These are phyloP conservation scores for Trametes polyzona DNA, from an alignment of 1,284 basidiomycete species.

Conservation along the genomic window DNA sequence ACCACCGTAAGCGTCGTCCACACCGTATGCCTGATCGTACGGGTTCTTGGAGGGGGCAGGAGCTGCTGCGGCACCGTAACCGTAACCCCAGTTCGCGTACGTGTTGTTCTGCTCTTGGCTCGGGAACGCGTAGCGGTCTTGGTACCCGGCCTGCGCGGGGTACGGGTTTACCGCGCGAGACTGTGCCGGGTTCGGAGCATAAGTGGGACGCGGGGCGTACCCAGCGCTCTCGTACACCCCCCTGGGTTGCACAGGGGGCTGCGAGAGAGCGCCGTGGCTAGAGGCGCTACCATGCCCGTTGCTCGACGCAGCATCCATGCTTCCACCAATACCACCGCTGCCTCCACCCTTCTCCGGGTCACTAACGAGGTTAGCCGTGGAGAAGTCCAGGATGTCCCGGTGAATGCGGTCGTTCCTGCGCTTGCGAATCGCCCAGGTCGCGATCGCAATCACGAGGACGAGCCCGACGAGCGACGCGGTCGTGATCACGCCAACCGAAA, in stretches of 20 bases:
- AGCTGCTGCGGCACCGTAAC: constrained; percentile 3
- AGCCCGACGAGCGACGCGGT: constrained; percentile 56
- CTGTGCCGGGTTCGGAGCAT: constrained; percentile 10
- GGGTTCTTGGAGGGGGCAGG: no score
- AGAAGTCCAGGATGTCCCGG: constrained; percentile 57
- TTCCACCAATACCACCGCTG: background rate
- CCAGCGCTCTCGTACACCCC: constrained; percentile 28
- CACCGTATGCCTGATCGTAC: constrained; percentile 22
- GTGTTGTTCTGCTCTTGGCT: constrained; percentile 16
- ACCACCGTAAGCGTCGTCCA: constrained; percentile 14
- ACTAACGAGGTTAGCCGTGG: constrained; percentile 42
- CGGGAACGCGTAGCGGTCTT: constrained; percentile 14
- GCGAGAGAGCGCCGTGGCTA: constrained; percentile 31
- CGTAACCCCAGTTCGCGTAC: constrained; percentile 23
- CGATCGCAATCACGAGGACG: constrained; percentile 46
- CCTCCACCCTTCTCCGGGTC: constrained; percentile 37
- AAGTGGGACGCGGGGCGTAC: constrained; percentile 17
- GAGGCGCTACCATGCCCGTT: constrained; percentile 39
- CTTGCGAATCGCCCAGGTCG: constrained; percentile 54
- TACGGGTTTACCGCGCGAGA: constrained; percentile 11
- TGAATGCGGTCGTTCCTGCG: constrained; percentile 48
- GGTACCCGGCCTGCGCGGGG: constrained; percentile 16
- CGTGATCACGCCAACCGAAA: constrained; percentile 60
- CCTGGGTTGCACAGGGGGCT: constrained; percentile 7
- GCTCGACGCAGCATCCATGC: constrained; percentile 9